Conservation (phyloP, 2,329 filamentous ascomycete genomes). For the Trichoderma atrobrunneum region DNA sequence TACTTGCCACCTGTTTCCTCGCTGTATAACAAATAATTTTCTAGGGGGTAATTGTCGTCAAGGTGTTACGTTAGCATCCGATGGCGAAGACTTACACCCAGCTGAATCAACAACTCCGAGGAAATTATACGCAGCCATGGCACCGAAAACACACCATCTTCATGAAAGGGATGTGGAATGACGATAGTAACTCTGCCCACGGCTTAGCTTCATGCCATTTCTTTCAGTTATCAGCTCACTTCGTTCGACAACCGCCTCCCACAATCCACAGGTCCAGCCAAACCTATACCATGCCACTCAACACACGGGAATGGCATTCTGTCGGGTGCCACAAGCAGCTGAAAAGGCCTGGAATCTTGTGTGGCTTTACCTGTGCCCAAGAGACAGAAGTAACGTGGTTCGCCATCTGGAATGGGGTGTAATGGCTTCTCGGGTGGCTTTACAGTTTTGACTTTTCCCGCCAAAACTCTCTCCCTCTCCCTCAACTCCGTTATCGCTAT, state of each 20-base stretch:
- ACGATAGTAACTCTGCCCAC: background rate
- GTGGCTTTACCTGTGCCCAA: background rate
- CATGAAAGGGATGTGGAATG: background rate
- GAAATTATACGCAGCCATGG: background rate
- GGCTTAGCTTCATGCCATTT: background rate
- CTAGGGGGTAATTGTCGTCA: background rate
- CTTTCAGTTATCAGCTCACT: background rate
- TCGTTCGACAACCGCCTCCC: background rate
- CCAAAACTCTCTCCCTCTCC: background rate
- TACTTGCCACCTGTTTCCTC: background rate
- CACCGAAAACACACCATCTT: background rate
- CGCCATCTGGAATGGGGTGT: background rate
- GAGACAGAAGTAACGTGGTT: background rate
- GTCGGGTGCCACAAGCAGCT: background rate
- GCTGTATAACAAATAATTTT: background rate
- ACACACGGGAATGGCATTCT: background rate
- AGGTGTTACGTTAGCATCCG: background rate
- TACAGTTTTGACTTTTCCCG: slow-evolving; percentile 3
- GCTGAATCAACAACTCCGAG: background rate
- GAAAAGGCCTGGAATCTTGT: background rate
- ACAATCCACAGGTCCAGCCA: background rate
- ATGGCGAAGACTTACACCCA: background rate
- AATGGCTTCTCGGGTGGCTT: slow-evolving; percentile 2
- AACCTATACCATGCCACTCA: background rate
- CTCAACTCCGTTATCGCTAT: slow-evolving; percentile 9